A percentile compares a stretch with the other conserved stretches of the same genome.
Evolutionary conservation across 208 protist species (phyloP).

Genomic region (Leishmania martiniquensis): DNA sequence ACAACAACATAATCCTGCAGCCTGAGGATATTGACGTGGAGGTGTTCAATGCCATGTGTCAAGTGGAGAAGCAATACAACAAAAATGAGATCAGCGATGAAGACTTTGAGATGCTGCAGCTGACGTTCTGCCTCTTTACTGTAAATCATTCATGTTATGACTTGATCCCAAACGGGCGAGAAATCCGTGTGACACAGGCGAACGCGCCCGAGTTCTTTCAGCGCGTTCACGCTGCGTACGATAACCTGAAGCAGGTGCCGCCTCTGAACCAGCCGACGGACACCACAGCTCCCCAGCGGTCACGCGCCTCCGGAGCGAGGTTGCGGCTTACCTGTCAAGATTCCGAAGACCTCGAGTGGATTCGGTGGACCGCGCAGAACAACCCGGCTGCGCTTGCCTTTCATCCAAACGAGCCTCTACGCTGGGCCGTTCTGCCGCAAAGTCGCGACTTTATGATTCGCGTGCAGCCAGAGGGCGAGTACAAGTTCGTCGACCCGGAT

Average conservation of each 20-base stretch:
- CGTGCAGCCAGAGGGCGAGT: slow-evolving; percentile 24
- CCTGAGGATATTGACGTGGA: slow-evolving; percentile 25
- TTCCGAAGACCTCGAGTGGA: slow-evolving; percentile 11
- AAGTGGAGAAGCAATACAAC: slow-evolving; percentile 16
- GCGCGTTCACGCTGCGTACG: slow-evolving; percentile 31
- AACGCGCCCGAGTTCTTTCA: slow-evolving; percentile 53
- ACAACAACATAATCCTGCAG: slow-evolving; percentile 33
- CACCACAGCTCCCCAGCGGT: slow-evolving; percentile 1
- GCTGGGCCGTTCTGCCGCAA: slow-evolving; percentile 30
- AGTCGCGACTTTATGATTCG: slow-evolving; percentile 30
- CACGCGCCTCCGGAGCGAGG: slow-evolving; percentile 9
- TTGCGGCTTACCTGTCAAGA: slow-evolving; percentile 26
- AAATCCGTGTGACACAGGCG: slow-evolving; percentile 40
- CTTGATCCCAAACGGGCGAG: slow-evolving; percentile 52
- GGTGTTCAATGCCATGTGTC: slow-evolving; percentile 10
- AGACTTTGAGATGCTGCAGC: slow-evolving; percentile 27
- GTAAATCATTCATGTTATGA: slow-evolving; percentile 22
- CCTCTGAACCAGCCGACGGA: slow-evolving; percentile 1
- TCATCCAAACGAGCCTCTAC: slow-evolving; percentile 24
- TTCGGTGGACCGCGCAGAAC: slow-evolving; percentile 16
- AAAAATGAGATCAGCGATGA: slow-evolving; percentile 23
- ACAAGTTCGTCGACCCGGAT: slow-evolving; percentile 14
- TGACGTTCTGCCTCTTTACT: slow-evolving; percentile 38
- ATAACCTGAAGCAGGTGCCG: slow-evolving; percentile 9
- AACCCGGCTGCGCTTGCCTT: slow-evolving; percentile 21